Evolutionary conservation across 805 yeast species (phyloP).

Genomic region (Clavispora fructus): DNA sequence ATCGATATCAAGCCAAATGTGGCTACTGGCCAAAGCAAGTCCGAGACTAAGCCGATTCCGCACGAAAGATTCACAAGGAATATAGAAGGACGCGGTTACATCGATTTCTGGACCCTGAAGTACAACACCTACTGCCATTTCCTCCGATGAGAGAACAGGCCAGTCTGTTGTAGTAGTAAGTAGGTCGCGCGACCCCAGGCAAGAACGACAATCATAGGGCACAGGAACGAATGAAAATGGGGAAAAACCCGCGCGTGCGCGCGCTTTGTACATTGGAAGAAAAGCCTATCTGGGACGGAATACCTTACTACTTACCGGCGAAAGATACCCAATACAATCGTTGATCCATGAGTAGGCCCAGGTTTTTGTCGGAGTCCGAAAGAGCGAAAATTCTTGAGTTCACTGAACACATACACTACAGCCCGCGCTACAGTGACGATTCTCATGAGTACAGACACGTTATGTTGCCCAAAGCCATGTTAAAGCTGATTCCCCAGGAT

Average conservation of each 20-base stretch:
- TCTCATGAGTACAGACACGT: conserved; percentile 93
- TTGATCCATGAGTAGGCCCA: conserved; percentile 32
- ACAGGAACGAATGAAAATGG: not conserved
- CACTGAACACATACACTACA: conserved; percentile 90
- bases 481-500: conserved; percentile 89
- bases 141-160: not conserved
- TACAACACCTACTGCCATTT: not conserved
- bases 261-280: not conserved
- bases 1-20: not conserved
- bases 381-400: conserved; percentile 83
- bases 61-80: not conserved
- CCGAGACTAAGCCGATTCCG: not conserved
- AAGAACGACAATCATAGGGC: not conserved
- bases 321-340: not conserved
- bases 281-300: not conserved
- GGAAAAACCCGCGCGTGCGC: not conserved
- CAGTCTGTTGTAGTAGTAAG: not conserved
- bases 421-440: conserved; percentile 91
- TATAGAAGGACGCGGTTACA: not conserved
- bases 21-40: not conserved
- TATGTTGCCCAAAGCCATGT: conserved; percentile 92
- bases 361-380: conserved; percentile 79
- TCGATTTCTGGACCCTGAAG: not conserved
- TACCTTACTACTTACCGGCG: not conserved
- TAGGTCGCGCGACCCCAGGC: not conserved